Percentiles rank a stretch among this genome's conserved stretches.
phyloP scores from a whole-genome alignment of 2,329 filamentous ascomycete genomes.

The Atkinsonella hypoxylon region DNA sequence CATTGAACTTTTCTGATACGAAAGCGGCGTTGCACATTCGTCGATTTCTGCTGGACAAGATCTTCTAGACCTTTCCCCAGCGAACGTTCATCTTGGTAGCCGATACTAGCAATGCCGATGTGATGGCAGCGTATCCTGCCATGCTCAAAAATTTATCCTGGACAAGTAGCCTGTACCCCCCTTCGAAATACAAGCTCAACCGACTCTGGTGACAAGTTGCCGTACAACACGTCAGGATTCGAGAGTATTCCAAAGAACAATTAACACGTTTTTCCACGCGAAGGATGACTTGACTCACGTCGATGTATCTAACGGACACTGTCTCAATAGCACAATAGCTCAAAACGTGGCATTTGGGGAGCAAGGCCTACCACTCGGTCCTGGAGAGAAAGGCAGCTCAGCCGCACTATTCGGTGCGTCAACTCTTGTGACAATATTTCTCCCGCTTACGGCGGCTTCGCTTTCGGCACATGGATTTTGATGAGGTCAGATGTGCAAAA shows the following conservation, averaged over 20 bases:
- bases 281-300: slow-evolving; percentile 55
- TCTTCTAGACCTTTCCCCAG: slow-evolving; percentile 64
- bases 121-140: slow-evolving; percentile 54
- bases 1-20: slow-evolving; percentile 69
- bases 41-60: slow-evolving; percentile 54
- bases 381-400: slow-evolving; percentile 22
- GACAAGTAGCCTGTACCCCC: slow-evolving; percentile 66
- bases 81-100: slow-evolving; percentile 66
- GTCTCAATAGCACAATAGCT: slow-evolving; percentile 49
- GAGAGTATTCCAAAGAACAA: slow-evolving; percentile 49
- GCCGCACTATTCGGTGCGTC: slow-evolving; percentile 15
- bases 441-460: slow-evolving; percentile 10
- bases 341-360: slow-evolving; percentile 63
- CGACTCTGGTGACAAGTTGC: slow-evolving; percentile 54
- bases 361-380: slow-evolving; percentile 44
- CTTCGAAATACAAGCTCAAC: slow-evolving; percentile 63
- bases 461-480: slow-evolving; percentile 11
- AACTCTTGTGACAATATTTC: slow-evolving; percentile 10
- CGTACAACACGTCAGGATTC: slow-evolving; percentile 65
- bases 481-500: background rate
- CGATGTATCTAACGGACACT: slow-evolving; percentile 57
- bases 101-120: slow-evolving; percentile 65
- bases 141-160: slow-evolving; percentile 53
- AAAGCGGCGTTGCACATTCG: slow-evolving; percentile 61
- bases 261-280: slow-evolving; percentile 74